Conservation (phyloP, 805 yeast species). For the Grigorovia humatica region DNA sequence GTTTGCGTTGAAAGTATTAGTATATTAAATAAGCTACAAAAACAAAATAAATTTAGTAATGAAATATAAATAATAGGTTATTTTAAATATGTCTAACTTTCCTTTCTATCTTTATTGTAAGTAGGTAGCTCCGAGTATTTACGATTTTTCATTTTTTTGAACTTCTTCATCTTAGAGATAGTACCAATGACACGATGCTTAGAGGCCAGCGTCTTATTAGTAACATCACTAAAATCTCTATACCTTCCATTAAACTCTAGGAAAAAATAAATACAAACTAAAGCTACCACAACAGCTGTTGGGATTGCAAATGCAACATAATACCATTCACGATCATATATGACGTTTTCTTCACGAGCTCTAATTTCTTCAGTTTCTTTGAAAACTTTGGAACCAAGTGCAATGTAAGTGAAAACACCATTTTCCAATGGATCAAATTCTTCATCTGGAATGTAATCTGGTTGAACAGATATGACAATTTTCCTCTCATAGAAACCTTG, state of each 20-base stretch:
- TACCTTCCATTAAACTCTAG: constrained; percentile 45
- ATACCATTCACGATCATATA: constrained; percentile 40
- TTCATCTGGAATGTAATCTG: constrained; percentile 52
- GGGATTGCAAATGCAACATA: constrained; percentile 62
- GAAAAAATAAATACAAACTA: constrained; percentile 55
- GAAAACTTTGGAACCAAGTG: constrained; percentile 33
- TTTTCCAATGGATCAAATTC: constrained; percentile 48
- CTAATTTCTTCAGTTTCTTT: constrained; percentile 35
- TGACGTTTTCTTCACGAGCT: constrained; percentile 36
- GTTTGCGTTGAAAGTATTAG: too few relatives aligned
- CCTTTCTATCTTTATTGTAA: constrained; percentile 17
- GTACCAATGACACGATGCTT: constrained; percentile 34
- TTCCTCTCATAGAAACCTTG: constrained; percentile 41
- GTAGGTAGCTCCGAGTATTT: constrained; percentile 35
- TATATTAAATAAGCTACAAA: too few relatives aligned
- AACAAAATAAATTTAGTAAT: neutral
- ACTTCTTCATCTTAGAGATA: constrained; percentile 27
- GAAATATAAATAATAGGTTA: too few relatives aligned
- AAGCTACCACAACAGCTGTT: constrained; percentile 48
- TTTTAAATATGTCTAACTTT: neutral
- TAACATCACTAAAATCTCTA: constrained; percentile 41
- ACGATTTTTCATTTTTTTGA: constrained; percentile 27
- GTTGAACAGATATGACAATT: constrained; percentile 64
- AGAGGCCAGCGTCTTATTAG: constrained; percentile 27
- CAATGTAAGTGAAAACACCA: constrained; percentile 40